These are phyloP conservation scores for Rosa lucieae DNA, from an alignment of 306 rosid species.

Conservation along the genomic window DNA sequence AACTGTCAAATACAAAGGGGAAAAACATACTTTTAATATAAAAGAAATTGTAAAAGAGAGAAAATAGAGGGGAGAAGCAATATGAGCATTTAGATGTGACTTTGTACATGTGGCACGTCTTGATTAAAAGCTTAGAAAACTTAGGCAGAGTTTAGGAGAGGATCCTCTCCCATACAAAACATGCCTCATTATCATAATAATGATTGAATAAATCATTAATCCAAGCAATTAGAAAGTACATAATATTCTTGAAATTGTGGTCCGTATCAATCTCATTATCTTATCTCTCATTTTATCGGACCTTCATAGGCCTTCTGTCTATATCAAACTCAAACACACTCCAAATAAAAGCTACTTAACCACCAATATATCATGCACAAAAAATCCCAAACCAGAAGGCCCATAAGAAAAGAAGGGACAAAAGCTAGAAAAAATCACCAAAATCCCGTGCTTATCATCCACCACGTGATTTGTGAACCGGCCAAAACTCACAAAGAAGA, in stretches of 20 bases:
- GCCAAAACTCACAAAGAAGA: conserved; percentile 9
- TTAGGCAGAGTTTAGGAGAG: no score
- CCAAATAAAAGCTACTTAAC: neutral
- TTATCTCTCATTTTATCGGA: neutral
- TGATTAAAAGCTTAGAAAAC: no score
- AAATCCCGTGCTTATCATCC: conserved; percentile 36
- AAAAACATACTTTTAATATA: no score
- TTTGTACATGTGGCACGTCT: no score
- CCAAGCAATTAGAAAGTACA: conserved; percentile 25
- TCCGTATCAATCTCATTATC: conserved; percentile 21
- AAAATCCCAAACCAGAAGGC: conserved; percentile 7
- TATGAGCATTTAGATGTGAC: no score
- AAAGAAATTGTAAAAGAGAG: no score
- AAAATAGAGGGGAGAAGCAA: no score
- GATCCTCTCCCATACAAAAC: no score
- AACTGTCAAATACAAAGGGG: no score
- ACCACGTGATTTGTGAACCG: conserved; percentile 31
- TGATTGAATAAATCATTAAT: conserved; percentile 18
- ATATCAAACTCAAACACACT: neutral
- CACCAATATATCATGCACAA: conserved; percentile 21
- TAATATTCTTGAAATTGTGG: conserved; percentile 22
- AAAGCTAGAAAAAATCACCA: conserved; percentile 28
- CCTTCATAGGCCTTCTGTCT: conserved; percentile 24
- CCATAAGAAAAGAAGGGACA: conserved; percentile 10
- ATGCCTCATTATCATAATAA: conserved; percentile 12